phyloP scores from a whole-genome alignment of 768 basidiomycete species.

The Pulveroboletus sp. region DNA sequence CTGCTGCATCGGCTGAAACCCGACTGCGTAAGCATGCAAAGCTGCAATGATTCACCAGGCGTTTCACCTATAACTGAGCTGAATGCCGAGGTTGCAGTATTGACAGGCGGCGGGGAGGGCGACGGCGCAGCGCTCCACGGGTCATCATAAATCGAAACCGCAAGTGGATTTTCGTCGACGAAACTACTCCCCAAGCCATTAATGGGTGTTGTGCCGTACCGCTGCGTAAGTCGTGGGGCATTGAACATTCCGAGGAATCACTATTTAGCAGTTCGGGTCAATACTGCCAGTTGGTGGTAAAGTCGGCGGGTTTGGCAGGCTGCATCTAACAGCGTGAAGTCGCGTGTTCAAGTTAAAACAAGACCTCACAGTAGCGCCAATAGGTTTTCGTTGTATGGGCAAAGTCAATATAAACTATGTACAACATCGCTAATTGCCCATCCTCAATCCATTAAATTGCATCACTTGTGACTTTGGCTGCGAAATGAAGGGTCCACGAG shows the following conservation, averaged over 20 bases:
- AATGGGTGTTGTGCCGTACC: conserved; percentile 54
- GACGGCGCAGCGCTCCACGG: conserved; percentile 77
- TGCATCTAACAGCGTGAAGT: neutral
- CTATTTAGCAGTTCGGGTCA: conserved; percentile 8
- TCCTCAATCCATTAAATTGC: conserved; percentile 17
- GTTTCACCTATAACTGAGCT: conserved; percentile 62
- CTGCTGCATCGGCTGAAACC: conserved; percentile 65
- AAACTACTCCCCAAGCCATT: conserved; percentile 66
- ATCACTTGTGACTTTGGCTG: conserved; percentile 57
- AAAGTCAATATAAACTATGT: conserved; percentile 18
- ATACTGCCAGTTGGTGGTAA: conserved; percentile 6
- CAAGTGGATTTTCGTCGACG: conserved; percentile 72
- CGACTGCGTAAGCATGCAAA: conserved; percentile 8
- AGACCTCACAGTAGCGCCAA: neutral
- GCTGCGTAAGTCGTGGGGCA: conserved; percentile 68
- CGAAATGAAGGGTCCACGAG: conserved; percentile 94
- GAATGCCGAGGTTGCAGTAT: conserved; percentile 49
- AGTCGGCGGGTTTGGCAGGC: conserved; percentile 11
- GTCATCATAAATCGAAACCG: conserved; percentile 73
- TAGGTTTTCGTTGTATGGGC: conserved; percentile 4
- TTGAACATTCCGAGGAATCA: conserved; percentile 65
- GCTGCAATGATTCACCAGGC: neutral
- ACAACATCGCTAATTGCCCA: conserved; percentile 14
- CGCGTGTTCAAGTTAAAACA: conserved; percentile 5
- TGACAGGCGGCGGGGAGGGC: conserved; percentile 59